Evolutionary conservation across 805 yeast species (phyloP).

Genomic region (Candida golubevii): DNA sequence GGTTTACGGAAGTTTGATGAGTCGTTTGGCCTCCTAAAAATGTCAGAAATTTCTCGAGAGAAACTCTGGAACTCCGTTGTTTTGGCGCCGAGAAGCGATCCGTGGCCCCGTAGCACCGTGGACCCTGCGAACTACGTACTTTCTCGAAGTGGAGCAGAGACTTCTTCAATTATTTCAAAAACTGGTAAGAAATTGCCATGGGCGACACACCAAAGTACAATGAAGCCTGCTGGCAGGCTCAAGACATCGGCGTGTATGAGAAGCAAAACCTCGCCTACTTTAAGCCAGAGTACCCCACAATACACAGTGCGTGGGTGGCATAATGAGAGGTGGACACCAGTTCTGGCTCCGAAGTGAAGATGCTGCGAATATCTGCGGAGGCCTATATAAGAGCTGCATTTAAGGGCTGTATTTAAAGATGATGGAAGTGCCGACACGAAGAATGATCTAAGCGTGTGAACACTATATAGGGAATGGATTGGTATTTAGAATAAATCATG

Average conservation of each 20-base stretch:
- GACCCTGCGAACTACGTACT: constrained; percentile 22
- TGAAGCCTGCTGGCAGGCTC: constrained; percentile 36
- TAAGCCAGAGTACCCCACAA: constrained; percentile 16
- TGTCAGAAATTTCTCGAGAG: constrained; percentile 15
- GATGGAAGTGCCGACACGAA: too few species aligned
- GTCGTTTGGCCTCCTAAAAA: constrained; percentile 5
- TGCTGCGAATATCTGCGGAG: too few species aligned
- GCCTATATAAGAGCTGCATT: too few species aligned
- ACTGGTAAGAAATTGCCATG: constrained; percentile 25
- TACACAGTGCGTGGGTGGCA: constrained; percentile 19
- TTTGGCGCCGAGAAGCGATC: constrained; percentile 48
- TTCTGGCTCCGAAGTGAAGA: too few species aligned
- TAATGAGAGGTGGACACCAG: constrained; percentile 13
- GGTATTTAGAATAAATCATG: too few species aligned
- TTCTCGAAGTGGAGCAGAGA: constrained; percentile 18
- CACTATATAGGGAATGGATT: too few species aligned
- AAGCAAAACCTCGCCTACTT: constrained; percentile 10
- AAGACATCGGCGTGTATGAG: constrained; percentile 9
- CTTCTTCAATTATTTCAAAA: constrained; percentile 17
- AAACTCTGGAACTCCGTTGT: constrained; percentile 32
- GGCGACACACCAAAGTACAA: constrained; percentile 15
- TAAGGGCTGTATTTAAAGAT: too few species aligned
- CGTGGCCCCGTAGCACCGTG: constrained; percentile 19
- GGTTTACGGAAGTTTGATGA: constrained; percentile 2
- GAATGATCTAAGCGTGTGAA: too few species aligned